phyloP scores from a whole-genome alignment of 495 filamentous ascomycete species.

The Lichenothelia convexa region DNA sequence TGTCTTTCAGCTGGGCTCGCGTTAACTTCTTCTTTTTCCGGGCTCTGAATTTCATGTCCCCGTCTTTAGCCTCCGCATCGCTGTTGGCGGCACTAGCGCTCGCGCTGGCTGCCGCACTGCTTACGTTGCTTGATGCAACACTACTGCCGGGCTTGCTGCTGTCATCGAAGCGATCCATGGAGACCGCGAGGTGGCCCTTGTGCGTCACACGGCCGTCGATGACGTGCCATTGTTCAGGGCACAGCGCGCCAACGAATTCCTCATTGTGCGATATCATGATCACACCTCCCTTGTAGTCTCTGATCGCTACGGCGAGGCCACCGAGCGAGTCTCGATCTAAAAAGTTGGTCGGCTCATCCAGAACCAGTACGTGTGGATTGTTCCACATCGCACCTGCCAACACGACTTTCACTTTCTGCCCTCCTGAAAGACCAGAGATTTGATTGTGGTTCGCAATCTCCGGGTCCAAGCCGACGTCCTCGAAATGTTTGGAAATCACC shows the following conservation, averaged over 20 bases:
- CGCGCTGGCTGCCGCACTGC: slow-evolving; percentile 36
- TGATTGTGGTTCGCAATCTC: slow-evolving; percentile 98
- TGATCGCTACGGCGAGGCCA: slow-evolving; percentile 86
- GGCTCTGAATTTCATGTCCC: slow-evolving; percentile 76
- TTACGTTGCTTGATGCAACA: slow-evolving; percentile 29
- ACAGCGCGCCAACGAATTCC: slow-evolving; percentile 90
- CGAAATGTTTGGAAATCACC: slow-evolving; percentile 93
- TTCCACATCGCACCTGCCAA: slow-evolving; percentile 60
- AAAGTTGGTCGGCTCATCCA: slow-evolving; percentile 99
- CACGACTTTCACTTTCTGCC: slow-evolving; percentile 99
- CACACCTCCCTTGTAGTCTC: slow-evolving; percentile 93
- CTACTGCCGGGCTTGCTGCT: slow-evolving; percentile 42
- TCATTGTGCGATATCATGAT: slow-evolving; percentile 99
- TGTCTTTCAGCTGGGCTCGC: slow-evolving; percentile 83
- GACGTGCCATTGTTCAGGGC: slow-evolving; percentile 88
- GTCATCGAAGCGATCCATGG: slow-evolving; percentile 77
- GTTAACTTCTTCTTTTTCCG: slow-evolving; percentile 99
- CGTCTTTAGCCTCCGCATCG: slow-evolving; percentile 55
- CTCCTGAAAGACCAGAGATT: slow-evolving; percentile 90
- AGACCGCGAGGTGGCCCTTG: slow-evolving; percentile 55
- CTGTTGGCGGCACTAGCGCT: slow-evolving; percentile 47
- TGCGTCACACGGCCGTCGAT: slow-evolving; percentile 69
- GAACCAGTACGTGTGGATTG: slow-evolving; percentile 90
- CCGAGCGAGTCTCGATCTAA: slow-evolving; percentile 93
- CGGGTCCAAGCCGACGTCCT: slow-evolving; percentile 86